Conservation (phyloP, 352 stramenopile genomes). For the Globisporangium iwayamae region DNA sequence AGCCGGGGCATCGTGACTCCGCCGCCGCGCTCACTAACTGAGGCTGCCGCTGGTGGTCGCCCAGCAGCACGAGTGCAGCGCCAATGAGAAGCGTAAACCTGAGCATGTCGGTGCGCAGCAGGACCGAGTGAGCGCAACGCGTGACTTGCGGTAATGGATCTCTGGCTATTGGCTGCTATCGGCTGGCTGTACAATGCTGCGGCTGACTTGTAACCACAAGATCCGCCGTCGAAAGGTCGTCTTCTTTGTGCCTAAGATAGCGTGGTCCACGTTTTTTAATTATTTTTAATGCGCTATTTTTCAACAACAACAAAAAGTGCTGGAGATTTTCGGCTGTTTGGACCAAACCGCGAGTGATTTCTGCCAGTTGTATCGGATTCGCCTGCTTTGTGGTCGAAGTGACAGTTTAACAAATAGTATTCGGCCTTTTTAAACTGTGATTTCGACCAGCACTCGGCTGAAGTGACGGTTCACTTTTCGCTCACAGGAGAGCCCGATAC, state of each 20-base stretch:
- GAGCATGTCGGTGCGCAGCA: neutral
- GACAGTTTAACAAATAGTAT: no score
- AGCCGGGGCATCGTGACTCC: conserved; percentile 44
- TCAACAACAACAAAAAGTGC: no score
- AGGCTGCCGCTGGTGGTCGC: neutral
- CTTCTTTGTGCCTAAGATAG: neutral
- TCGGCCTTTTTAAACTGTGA: no score
- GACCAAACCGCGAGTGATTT: no score
- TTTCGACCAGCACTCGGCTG: no score
- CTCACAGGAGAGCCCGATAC: no score
- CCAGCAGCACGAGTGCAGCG: conserved; percentile 11
- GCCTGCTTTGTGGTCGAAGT: no score
- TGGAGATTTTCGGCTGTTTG: no score
- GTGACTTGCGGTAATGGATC: neutral
- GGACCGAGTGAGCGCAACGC: neutral
- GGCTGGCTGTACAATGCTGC: neutral
- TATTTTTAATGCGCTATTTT: no score
- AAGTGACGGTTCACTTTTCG: no score
- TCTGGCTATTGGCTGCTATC: neutral
- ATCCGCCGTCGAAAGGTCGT: conserved; percentile 4
- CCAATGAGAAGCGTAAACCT: neutral
- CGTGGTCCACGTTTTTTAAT: neutral
- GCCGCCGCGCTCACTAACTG: conserved; percentile 18
- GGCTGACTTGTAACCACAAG: neutral
- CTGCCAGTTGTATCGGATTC: no score